These are phyloP conservation scores for Dendrobium nobile DNA, from an alignment of 106 monocot species.

Conservation along the genomic window DNA sequence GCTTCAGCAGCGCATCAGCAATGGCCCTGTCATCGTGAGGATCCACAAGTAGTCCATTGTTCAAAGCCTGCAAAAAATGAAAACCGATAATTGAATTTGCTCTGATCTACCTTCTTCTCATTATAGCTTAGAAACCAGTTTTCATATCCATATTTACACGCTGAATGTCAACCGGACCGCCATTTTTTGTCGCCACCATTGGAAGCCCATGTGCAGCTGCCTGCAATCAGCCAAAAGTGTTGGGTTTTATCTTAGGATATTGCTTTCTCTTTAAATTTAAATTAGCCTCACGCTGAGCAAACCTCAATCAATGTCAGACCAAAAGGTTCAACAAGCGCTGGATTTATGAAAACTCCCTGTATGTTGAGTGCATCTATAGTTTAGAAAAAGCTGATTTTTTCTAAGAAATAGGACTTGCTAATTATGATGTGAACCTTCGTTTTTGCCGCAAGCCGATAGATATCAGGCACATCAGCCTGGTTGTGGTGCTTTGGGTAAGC, in stretches of 20 bases:
- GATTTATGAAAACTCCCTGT: slow-evolving; percentile 96
- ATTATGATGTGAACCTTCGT: slow-evolving; percentile 47
- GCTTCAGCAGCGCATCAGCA: slow-evolving; percentile 81
- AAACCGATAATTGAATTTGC: neutral
- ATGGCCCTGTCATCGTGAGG: slow-evolving; percentile 90
- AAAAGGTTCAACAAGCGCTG: slow-evolving; percentile 94
- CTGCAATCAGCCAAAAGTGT: slow-evolving; percentile 20
- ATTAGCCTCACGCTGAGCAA: neutral
- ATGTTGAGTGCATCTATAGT: neutral
- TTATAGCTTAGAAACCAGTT: neutral
- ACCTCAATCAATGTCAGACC: slow-evolving; percentile 93
- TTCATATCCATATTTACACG: slow-evolving; percentile 36
- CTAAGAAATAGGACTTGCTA: neutral
- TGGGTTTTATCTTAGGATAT: neutral
- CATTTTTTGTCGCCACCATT: slow-evolving; percentile 95
- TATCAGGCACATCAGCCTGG: slow-evolving; percentile 85
- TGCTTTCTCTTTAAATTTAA: neutral
- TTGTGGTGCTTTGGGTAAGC: slow-evolving; percentile 91
- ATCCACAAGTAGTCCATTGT: slow-evolving; percentile 89
- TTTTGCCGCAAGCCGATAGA: slow-evolving; percentile 84
- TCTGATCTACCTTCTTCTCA: neutral
- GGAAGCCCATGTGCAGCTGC: slow-evolving; percentile 97
- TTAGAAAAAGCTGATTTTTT: neutral
- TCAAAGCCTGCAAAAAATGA: slow-evolving; percentile 52
- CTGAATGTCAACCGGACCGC: slow-evolving; percentile 94